phyloP scores from a whole-genome alignment of 805 yeast genomes.

The Spathaspora boniae region DNA sequence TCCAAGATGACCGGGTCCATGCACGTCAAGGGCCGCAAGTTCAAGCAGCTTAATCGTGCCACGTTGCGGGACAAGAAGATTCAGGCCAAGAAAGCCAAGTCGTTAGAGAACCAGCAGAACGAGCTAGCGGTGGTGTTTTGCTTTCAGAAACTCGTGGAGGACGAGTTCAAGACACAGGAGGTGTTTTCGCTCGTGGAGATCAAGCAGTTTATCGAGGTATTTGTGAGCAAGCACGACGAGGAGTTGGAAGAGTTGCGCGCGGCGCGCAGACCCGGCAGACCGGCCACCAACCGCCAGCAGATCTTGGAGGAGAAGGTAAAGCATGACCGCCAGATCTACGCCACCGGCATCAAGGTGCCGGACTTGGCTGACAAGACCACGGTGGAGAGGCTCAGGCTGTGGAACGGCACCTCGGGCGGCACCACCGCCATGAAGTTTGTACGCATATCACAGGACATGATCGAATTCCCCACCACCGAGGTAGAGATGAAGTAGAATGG shows the following conservation, averaged over 20 bases:
- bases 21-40: conserved; percentile 89
- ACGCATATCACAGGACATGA: conserved; percentile 28
- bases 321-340: conserved; percentile 58
- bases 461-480: conserved; percentile 21
- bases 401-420: conserved; percentile 87
- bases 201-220: conserved; percentile 57
- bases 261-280: conserved; percentile 84
- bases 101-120: conserved; percentile 55
- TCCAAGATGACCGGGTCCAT: conserved; percentile 53
- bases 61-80: conserved; percentile 77
- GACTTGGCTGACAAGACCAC: conserved; percentile 61
- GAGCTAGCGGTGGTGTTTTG: conserved; percentile 58
- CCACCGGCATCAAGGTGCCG: conserved; percentile 69
- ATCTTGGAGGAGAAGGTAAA: conserved; percentile 58
- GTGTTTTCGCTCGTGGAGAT: conserved; percentile 56
- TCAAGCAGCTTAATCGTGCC: conserved; percentile 81
- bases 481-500: conserved; percentile 15
- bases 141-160: conserved; percentile 38
- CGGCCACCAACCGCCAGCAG: conserved; percentile 69
- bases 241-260: conserved; percentile 62
- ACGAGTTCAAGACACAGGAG: conserved; percentile 14
- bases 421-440: conserved; percentile 57
- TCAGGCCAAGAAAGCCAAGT: conserved; percentile 52
- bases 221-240: conserved; percentile 66
- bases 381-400: conserved; percentile 57